Conservation (phyloP, 306 rosid species). For the Acmispon strigosus region DNA sequence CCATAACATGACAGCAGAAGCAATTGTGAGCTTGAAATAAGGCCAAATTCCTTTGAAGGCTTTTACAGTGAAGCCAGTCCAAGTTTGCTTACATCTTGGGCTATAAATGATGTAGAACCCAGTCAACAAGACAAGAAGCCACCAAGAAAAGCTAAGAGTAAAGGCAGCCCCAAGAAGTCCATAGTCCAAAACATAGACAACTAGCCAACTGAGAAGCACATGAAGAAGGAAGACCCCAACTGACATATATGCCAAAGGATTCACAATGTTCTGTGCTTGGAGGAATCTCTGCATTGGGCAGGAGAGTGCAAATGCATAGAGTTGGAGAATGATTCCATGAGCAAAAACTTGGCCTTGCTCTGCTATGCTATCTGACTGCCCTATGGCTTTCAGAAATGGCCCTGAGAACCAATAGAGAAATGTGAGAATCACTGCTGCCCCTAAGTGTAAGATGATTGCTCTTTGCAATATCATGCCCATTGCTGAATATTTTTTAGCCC, state of each 20-base stretch:
- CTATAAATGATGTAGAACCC: slow-evolving; percentile 42
- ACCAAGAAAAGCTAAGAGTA: slow-evolving; percentile 41
- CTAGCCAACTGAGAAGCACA: slow-evolving; percentile 44
- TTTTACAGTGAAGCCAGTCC: slow-evolving; percentile 46
- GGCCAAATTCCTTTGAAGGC: slow-evolving; percentile 56
- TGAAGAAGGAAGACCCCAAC: slow-evolving; percentile 26
- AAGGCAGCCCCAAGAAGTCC: slow-evolving; percentile 49
- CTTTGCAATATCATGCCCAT: slow-evolving; percentile 42
- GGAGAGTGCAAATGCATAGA: slow-evolving; percentile 51
- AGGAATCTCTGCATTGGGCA: slow-evolving; percentile 50
- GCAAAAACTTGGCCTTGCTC: slow-evolving; percentile 40
- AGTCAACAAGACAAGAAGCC: slow-evolving; percentile 40
- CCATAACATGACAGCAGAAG: slow-evolving; percentile 53
- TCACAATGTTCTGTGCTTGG: slow-evolving; percentile 56
- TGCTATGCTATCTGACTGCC: slow-evolving; percentile 27
- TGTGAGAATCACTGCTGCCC: slow-evolving; percentile 43
- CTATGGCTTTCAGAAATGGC: slow-evolving; percentile 34
- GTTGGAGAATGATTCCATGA: slow-evolving; percentile 40
- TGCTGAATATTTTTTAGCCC: slow-evolving; percentile 40
- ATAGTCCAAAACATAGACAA: slow-evolving; percentile 28
- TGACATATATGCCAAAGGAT: slow-evolving; percentile 44
- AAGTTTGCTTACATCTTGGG: slow-evolving; percentile 49
- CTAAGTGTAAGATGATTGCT: slow-evolving; percentile 16
- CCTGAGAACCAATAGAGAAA: slow-evolving; percentile 51
- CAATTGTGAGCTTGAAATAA: slow-evolving; percentile 37